These are phyloP conservation scores for Sugiyamaella paludigena DNA, from an alignment of 1,139 yeast species.

Conservation along the genomic window DNA sequence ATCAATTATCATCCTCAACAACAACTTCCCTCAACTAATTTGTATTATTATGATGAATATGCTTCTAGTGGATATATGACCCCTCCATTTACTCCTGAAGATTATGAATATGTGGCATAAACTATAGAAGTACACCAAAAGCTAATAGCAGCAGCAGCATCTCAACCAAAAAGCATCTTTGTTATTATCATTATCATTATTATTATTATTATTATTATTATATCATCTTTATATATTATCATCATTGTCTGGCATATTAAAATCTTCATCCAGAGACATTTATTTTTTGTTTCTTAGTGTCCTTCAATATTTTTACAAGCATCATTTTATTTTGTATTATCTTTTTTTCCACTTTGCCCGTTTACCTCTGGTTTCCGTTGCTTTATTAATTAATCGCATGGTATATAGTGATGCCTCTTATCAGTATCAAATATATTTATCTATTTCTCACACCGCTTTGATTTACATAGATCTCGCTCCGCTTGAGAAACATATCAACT, in stretches of 20 bases:
- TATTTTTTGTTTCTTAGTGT: neutral
- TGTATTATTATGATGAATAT: slow-evolving; percentile 1
- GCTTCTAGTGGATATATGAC: slow-evolving; percentile 19
- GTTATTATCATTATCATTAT: neutral
- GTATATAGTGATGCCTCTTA: neutral
- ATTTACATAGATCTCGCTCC: no score
- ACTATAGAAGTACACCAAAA: no score
- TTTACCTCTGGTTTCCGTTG: neutral
- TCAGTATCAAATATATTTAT: neutral
- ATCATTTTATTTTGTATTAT: neutral
- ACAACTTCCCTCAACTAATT: neutral
- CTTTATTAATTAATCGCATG: neutral
- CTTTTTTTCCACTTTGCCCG: neutral
- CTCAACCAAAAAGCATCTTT: no score
- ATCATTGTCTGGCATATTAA: neutral
- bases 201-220: slow-evolving; percentile 1
- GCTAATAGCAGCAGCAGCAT: no score
- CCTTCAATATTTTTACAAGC: no score
- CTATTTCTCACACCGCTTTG: no score
- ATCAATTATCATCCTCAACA: no score
- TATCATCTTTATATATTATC: neutral
- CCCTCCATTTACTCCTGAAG: slow-evolving; percentile 26
- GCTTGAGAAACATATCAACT: no score
- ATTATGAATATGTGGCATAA: neutral
- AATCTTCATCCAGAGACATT: neutral